phyloP scores from a whole-genome alignment of 2,329 filamentous ascomycete species.

The Clonostachys sp. region DNA sequence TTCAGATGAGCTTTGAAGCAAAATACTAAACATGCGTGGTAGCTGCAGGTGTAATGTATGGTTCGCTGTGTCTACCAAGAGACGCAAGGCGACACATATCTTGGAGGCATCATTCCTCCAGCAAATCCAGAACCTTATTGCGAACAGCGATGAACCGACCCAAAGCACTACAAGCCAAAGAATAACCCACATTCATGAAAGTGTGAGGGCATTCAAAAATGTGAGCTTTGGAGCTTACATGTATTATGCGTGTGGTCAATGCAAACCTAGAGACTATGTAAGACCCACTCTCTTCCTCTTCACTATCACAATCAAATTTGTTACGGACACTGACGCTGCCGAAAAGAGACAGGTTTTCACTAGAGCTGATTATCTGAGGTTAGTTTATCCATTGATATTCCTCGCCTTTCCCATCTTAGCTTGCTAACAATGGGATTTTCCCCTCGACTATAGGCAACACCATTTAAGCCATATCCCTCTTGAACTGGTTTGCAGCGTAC shows the following conservation, averaged over 20 bases:
- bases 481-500: conserved; percentile 42
- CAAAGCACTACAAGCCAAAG: too few species aligned
- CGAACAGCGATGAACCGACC: too few species aligned
- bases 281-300: not conserved
- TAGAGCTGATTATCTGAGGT: conserved; percentile 59
- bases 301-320: not conserved
- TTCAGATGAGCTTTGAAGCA: too few species aligned
- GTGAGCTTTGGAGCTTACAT: conserved; percentile 17
- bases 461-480: conserved; percentile 55
- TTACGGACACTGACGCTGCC: not conserved
- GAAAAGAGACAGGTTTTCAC: conserved; percentile 47
- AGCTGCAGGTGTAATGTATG: too few species aligned
- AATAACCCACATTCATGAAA: too few species aligned
- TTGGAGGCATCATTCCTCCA: too few species aligned
- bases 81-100: too few species aligned
- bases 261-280: conserved; percentile 39
- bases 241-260: conserved; percentile 44
- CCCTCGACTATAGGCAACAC: conserved; percentile 40
- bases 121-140: too few species aligned
- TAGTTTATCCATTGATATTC: conserved; percentile 6
- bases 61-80: too few species aligned
- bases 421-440: not conserved
- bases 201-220: too few species aligned
- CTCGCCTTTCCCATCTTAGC: too few species aligned
- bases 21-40: too few species aligned